phyloP scores from a whole-genome alignment of 1,284 basidiomycete species.

The Inonotus obliquus region DNA sequence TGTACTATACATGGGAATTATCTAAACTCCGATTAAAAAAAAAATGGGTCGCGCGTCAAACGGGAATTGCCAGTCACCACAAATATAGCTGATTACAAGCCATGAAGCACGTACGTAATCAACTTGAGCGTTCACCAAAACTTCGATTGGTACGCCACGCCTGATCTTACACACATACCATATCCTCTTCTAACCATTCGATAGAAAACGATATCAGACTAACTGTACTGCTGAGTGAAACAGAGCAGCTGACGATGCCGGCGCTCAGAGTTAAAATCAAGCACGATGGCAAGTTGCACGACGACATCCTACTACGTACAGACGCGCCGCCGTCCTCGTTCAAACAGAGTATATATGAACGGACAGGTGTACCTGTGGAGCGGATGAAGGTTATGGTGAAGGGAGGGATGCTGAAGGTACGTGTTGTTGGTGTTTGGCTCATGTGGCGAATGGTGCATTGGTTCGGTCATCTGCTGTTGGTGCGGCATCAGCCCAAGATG shows the following conservation, averaged over 20 bases:
- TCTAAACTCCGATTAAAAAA: too few relatives aligned
- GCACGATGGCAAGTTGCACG: constrained; percentile 81
- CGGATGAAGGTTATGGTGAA: constrained; percentile 98
- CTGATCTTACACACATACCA: background rate
- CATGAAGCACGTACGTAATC: background rate
- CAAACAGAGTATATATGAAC: constrained; percentile 78
- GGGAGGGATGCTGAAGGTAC: constrained; percentile 84
- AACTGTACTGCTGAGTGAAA: background rate
- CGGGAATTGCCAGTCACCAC: too few relatives aligned
- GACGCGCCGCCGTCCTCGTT: constrained; percentile 68
- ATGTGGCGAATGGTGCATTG: background rate
- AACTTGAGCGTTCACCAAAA: background rate
- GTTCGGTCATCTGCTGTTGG: constrained; percentile 6
- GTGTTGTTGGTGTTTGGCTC: background rate
- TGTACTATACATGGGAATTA: too few relatives aligned
- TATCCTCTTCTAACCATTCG: background rate
- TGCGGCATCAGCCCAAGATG: background rate
- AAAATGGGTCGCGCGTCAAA: too few relatives aligned
- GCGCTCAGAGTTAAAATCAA: constrained; percentile 78
- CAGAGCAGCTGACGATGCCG: constrained; percentile 41
- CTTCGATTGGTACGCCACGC: background rate
- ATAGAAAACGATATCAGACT: background rate
- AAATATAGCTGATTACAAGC: too few relatives aligned
- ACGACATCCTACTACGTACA: constrained; percentile 56
- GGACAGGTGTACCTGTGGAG: constrained; percentile 84